Conservation (phyloP, 768 basidiomycete species). For the Xerocomellus amylosporus region DNA sequence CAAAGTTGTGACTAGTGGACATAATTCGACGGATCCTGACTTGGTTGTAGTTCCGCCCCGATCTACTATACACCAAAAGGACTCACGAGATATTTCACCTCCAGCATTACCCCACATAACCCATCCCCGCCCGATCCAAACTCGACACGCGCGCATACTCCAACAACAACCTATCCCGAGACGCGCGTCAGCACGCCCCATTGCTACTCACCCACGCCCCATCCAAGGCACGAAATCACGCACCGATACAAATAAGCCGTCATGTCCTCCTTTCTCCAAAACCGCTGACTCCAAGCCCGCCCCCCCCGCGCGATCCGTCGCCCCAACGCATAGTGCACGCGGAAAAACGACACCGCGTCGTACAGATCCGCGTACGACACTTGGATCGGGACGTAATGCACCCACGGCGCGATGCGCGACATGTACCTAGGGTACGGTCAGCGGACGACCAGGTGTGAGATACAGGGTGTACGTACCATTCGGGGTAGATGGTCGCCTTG, state of each 20-base stretch:
- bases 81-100: too few species aligned
- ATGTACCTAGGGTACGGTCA: conserved; percentile 40
- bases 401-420: conserved; percentile 61
- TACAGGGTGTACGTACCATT: conserved; percentile 47
- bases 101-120: conserved; percentile 22
- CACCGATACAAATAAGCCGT: conserved; percentile 58
- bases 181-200: too few species aligned
- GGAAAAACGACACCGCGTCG: conserved; percentile 72
- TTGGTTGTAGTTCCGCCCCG: too few species aligned
- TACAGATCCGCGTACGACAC: conserved; percentile 65
- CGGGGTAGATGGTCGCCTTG: conserved; percentile 71
- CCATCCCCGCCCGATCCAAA: conserved; percentile 43
- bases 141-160: conserved; percentile 56
- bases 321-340: conserved; percentile 60
- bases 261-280: conserved; percentile 62
- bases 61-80: too few species aligned
- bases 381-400: conserved; percentile 72
- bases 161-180: conserved; percentile 41
- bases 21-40: too few species aligned
- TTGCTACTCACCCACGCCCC: background rate
- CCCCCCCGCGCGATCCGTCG: conserved; percentile 55
- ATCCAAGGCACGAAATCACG: background rate
- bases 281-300: conserved; percentile 51
- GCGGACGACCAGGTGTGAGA: background rate
- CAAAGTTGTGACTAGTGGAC: too few species aligned